phyloP scores from a whole-genome alignment of 371 early-diverging fungal genomes.

The Catenaria anguillulae region DNA sequence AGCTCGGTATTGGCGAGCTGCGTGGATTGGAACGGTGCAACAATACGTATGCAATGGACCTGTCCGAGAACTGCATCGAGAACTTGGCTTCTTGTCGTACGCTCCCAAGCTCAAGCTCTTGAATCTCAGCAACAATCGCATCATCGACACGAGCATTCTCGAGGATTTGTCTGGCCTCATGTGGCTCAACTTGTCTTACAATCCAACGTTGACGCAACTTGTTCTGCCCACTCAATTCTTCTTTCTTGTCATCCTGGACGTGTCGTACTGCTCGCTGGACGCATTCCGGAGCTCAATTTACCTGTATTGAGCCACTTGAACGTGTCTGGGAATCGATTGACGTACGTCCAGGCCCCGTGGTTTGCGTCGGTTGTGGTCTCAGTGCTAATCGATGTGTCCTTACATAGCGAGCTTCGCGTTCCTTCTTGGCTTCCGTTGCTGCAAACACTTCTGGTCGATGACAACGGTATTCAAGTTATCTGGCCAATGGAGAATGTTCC shows the following conservation, averaged over 20 bases:
- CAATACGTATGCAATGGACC: background rate
- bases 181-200: slow-evolving; percentile 1
- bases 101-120: slow-evolving; percentile 1
- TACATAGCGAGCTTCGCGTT: background rate
- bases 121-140: background rate
- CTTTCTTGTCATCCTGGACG: background rate
- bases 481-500: background rate
- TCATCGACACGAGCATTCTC: background rate
- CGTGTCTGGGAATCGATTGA: background rate
- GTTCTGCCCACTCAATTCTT: background rate
- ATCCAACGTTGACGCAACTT: background rate
- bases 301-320: background rate
- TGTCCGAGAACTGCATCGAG: background rate
- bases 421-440: background rate
- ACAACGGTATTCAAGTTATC: background rate
- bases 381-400: no score
- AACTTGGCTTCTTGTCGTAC: background rate
- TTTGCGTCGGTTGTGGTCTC: no score
- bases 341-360: no score
- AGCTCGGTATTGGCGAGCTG: background rate
- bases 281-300: background rate
- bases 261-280: background rate
- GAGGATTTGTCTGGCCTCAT: background rate
- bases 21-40: background rate
- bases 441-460: background rate